Evolutionary conservation across 257 asterid species (phyloP), one percentile per base, ranked within the genome.

Genomic region (Rauvolfia tetraphylla): DNA sequence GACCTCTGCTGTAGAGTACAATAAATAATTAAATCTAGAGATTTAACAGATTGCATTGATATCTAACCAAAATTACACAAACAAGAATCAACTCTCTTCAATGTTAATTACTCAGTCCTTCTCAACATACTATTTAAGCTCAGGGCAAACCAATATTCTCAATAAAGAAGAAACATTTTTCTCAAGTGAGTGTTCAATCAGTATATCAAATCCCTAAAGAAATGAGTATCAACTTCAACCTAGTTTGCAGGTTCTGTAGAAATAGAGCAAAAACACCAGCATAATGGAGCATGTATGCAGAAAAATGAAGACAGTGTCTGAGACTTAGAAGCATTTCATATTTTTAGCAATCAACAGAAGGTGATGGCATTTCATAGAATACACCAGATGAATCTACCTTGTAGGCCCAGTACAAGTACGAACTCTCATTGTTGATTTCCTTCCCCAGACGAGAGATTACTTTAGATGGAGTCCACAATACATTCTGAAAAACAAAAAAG

Each of bases 351-450:
- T 23, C 46, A 62, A 61, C 29, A 72, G 25, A 36, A 51, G n/a
- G 9, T 51, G 22, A 36, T 18, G 17, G 38, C 17, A 66, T 10
- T 54, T n/a, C 29, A 29, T 25, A 42, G 3, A 57, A 73, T 42
- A 34, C 70, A 29, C 15, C 34, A 27, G 54, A 46, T 17, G 39
- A 54, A 71, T 29, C 68, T 85, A 88, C 99, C 97, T 90, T 91
- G 83, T 87, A 84, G 46, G 99, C 98, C 99, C 96, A 92, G 83
- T 92, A 92, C 74, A 95, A 84, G 84, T 95, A 95, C 18, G 99
- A 95, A 68, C 88, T 82, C 81, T 91, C 93, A 71, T 95, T 78
- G 46, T 92, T 87, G 68, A 95, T 90, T 86, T 92, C 98, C 85
- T 89, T 88, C 71, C 96, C 97, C 69, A 95, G 86, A 23, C 96